Conservation (phyloP, 352 stramenopile species). For the Phytophthora aleatoria region DNA sequence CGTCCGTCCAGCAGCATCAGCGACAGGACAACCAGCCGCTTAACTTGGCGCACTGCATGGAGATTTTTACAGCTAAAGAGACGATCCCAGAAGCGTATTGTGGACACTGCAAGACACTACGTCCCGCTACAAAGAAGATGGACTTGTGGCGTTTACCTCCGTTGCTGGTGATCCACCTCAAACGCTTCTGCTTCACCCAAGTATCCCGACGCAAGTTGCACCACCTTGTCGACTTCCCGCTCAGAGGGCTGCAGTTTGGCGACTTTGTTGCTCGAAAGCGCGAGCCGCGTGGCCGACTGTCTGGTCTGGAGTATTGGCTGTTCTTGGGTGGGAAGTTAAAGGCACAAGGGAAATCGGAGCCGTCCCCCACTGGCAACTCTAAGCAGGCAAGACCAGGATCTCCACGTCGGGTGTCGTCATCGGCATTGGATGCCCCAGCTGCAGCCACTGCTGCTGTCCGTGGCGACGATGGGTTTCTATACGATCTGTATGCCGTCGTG, state of each 20-base stretch:
- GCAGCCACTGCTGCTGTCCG: conserved; percentile 59
- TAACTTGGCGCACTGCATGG: conserved; percentile 82
- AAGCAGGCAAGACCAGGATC: conserved; percentile 16
- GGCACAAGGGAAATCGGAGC: conserved; percentile 16
- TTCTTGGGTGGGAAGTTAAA: conserved; percentile 80
- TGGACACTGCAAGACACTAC: conserved; percentile 88
- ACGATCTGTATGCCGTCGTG: conserved; percentile 97
- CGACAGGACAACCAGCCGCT: conserved; percentile 79
- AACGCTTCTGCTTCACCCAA: conserved; percentile 98
- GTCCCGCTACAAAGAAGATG: conserved; percentile 95
- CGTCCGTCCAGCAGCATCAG: conserved; percentile 67
- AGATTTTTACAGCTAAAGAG: conserved; percentile 88
- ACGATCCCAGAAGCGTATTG: conserved; percentile 83
- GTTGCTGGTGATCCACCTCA: conserved; percentile 99
- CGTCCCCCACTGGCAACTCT: conserved; percentile 6
- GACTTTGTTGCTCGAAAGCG: conserved; percentile 77
- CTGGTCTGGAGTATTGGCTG: conserved; percentile 68
- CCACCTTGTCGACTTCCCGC: conserved; percentile 95
- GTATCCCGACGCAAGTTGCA: conserved; percentile 93
- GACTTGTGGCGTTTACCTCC: conserved; percentile 97
- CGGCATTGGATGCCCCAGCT: conserved; percentile 62
- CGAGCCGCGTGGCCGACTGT: conserved; percentile 45
- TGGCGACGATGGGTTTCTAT: conserved; percentile 74
- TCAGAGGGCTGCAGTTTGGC: conserved; percentile 91
- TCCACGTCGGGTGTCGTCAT: conserved; percentile 25